Percentiles rank a stretch among this genome's conserved stretches.
Evolutionary conservation across 2,329 filamentous ascomycete genomes (phyloP).

Genomic region (Calonectria henricotiae): DNA sequence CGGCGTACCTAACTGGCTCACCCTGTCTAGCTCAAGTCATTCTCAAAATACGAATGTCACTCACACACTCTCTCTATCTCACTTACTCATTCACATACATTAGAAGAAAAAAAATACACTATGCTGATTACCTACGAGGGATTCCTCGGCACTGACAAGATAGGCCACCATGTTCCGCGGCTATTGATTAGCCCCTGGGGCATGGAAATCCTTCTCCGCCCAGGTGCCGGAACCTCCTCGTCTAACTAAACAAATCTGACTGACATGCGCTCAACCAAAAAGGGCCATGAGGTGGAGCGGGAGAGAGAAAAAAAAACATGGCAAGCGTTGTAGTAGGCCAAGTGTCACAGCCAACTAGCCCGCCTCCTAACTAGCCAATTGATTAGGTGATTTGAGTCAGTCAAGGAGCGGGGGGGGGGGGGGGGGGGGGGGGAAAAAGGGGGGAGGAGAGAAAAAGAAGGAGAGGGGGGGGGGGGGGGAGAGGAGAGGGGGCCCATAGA

Average conservation of each 20-base stretch:
- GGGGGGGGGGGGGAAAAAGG: neutral
- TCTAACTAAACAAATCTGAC: conserved; percentile 16
- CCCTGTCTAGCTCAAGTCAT: neutral
- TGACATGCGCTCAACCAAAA: conserved; percentile 1
- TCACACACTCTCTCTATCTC: neutral
- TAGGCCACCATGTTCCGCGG: neutral
- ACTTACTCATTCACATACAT: neutral
- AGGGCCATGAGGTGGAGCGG: conserved; percentile 2
- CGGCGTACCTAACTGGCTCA: neutral
- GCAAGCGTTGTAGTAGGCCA: conserved; percentile 9
- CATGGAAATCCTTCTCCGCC: neutral
- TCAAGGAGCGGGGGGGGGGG: neutral
- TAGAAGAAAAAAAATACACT: neutral
- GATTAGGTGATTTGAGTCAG: conserved; percentile 24
- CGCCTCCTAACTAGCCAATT: conserved; percentile 3
- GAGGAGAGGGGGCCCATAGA: too few relatives aligned
- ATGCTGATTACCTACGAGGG: neutral
- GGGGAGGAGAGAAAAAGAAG: neutral
- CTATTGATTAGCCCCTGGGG: conserved; percentile 1
- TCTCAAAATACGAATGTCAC: neutral
- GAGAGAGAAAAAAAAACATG: neutral
- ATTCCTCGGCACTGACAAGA: conserved; percentile 21
- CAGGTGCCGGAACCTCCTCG: conserved; percentile 23
- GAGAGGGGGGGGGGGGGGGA: too few relatives aligned
- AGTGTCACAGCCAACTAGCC: conserved; percentile 8